A percentile compares a stretch with the other conserved stretches of the same genome.
phyloP scores from a whole-genome alignment of 2,329 filamentous ascomycete species.

The Hypoxylon sp. region DNA sequence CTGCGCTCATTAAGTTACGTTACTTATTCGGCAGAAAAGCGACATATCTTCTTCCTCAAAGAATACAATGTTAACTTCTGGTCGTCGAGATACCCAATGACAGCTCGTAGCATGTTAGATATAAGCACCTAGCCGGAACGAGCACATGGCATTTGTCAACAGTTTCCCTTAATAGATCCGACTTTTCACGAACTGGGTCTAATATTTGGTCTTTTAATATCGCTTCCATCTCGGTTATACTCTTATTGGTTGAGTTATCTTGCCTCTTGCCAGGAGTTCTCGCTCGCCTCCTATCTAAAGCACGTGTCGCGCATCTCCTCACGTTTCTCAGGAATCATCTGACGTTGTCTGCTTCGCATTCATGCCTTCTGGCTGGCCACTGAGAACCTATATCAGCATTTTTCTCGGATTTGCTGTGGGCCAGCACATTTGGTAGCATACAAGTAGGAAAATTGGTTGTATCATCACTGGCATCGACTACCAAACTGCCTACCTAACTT shows the following conservation, averaged over 20 bases:
- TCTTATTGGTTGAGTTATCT: slow-evolving; percentile 19
- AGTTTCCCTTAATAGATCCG: slow-evolving; percentile 10
- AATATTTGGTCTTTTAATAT: slow-evolving; percentile 18
- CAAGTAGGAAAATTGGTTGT: slow-evolving; percentile 1
- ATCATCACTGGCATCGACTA: slow-evolving; percentile 2
- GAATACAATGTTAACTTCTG: slow-evolving; percentile 25
- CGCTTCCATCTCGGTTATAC: slow-evolving; percentile 13
- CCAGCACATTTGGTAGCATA: slow-evolving; percentile 15
- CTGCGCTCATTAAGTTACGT: slow-evolving; percentile 7
- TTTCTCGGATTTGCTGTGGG: slow-evolving; percentile 28
- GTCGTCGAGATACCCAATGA: slow-evolving; percentile 39
- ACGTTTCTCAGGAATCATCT: slow-evolving; percentile 27
- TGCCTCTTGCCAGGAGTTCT: slow-evolving; percentile 1
- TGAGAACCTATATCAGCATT: slow-evolving; percentile 17
- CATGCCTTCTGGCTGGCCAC: neutral
- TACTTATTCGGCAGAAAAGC: slow-evolving; percentile 5
- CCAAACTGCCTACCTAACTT: slow-evolving; percentile 6
- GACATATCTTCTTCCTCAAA: slow-evolving; percentile 18
- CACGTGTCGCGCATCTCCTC: slow-evolving; percentile 27
- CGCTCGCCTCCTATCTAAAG: slow-evolving; percentile 17
- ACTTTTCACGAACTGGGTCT: slow-evolving; percentile 14
- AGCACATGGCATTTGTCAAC: slow-evolving; percentile 40
- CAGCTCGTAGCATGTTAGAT: slow-evolving; percentile 33
- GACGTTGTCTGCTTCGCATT: slow-evolving; percentile 15
- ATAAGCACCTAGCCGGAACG: slow-evolving; percentile 36